phyloP scores from a whole-genome alignment of 768 basidiomycete species.

The Daedaleopsis nitida region DNA sequence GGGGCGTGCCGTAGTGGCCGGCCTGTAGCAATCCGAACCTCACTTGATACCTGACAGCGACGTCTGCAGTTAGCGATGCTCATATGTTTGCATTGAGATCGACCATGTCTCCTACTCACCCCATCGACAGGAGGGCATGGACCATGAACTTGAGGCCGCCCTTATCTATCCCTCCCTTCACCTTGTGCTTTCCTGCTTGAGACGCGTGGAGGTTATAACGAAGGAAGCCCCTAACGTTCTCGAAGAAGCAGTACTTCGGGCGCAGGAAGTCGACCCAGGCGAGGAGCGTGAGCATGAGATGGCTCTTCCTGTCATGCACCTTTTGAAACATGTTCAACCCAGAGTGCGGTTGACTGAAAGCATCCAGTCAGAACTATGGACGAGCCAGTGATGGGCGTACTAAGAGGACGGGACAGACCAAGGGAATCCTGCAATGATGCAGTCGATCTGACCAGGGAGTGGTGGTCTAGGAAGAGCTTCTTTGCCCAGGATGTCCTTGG shows the following conservation, averaged over 20 bases:
- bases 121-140: constrained; percentile 63
- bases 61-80: neutral
- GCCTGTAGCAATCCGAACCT: neutral
- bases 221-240: constrained; percentile 53
- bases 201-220: constrained; percentile 39
- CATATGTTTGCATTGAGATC: neutral
- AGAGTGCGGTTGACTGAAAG: constrained; percentile 70
- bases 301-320: constrained; percentile 68
- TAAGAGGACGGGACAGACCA: constrained; percentile 46
- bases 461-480: constrained; percentile 46
- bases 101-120: constrained; percentile 40
- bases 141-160: constrained; percentile 74
- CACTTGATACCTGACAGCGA: neutral
- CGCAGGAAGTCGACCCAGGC: constrained; percentile 46
- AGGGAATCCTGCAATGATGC: constrained; percentile 73
- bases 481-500: constrained; percentile 42
- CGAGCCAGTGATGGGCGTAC: no score
- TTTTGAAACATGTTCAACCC: constrained; percentile 69
- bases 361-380: no score
- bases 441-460: constrained; percentile 55
- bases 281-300: constrained; percentile 61
- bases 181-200: constrained; percentile 41
- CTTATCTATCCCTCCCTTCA: constrained; percentile 65
- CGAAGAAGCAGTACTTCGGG: constrained; percentile 48
- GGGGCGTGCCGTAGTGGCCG: neutral